phyloP scores from a whole-genome alignment of 108 stramenopile genomes.

The Pseudonitzschia pungens region DNA sequence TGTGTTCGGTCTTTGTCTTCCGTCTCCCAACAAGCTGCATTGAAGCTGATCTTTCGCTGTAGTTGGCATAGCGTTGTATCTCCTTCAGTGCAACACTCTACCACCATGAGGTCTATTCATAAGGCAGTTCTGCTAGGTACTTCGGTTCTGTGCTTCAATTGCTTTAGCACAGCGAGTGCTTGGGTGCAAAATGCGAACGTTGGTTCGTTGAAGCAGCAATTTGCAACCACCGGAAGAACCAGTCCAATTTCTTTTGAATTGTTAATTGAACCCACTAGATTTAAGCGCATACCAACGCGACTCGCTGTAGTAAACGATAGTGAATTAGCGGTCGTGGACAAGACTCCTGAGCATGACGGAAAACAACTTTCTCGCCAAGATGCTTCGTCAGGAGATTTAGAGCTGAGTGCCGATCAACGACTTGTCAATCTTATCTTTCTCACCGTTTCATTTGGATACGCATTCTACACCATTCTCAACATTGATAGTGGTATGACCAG shows the following conservation, averaged over 20 bases:
- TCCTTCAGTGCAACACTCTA: not conserved
- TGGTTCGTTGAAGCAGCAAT: not conserved
- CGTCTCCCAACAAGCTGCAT: not conserved
- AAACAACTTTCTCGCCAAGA: not conserved
- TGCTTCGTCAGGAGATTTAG: not conserved
- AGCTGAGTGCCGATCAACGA: constrained; percentile 23
- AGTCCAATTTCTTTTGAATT: not conserved
- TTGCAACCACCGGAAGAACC: not conserved
- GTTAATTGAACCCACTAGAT: not conserved
- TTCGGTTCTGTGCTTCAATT: not conserved
- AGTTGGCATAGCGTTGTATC: not conserved
- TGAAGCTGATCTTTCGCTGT: not conserved
- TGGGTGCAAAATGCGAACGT: not conserved
- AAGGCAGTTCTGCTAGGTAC: not conserved
- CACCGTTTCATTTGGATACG: constrained; percentile 67
- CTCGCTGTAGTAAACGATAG: not conserved
- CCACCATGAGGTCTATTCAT: not conserved
- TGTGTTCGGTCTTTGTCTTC: too few species aligned
- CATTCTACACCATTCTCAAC: constrained; percentile 68
- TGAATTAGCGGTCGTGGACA: not conserved
- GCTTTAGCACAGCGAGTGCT: not conserved
- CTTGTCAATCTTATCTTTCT: constrained; percentile 77
- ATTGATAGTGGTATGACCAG: constrained; percentile 86
- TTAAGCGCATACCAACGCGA: not conserved
- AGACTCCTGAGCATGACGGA: not conserved